phyloP scores from a whole-genome alignment of 2,329 filamentous ascomycete species.

The Lasiodiplodia sp. region DNA sequence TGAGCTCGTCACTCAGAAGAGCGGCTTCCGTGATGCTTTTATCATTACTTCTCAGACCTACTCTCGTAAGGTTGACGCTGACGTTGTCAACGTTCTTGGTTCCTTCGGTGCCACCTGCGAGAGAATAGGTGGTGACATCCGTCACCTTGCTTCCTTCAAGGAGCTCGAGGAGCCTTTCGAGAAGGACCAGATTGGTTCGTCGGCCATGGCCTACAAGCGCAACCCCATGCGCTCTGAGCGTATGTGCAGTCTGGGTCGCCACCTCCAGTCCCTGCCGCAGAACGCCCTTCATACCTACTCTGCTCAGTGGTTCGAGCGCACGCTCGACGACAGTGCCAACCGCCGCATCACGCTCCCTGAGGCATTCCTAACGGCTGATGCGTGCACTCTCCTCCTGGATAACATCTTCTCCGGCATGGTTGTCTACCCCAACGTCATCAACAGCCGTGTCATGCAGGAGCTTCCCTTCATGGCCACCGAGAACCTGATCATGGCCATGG shows the following conservation, averaged over 20 bases:
- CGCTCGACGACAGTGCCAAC: conserved; percentile 78
- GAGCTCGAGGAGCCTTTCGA: conserved; percentile 88
- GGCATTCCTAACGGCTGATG: conserved; percentile 57
- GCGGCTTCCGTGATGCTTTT: conserved; percentile 68
- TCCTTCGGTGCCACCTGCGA: conserved; percentile 81
- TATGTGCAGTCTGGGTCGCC: conserved; percentile 65
- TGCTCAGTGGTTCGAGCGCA: conserved; percentile 79
- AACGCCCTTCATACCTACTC: conserved; percentile 71
- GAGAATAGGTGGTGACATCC: conserved; percentile 76
- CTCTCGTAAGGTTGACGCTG: conserved; percentile 81
- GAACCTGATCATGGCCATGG: conserved; percentile 68
- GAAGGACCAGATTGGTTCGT: conserved; percentile 75
- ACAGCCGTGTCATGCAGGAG: conserved; percentile 72
- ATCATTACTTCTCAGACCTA: conserved; percentile 77
- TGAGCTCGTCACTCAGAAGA: conserved; percentile 69
- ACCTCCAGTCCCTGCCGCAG: conserved; percentile 61
- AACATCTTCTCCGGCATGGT: conserved; percentile 78
- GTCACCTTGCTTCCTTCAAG: conserved; percentile 77
- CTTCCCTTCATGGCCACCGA: conserved; percentile 86
- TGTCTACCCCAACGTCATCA: conserved; percentile 78
- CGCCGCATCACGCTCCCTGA: conserved; percentile 62
- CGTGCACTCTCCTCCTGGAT: conserved; percentile 71
- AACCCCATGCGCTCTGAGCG: conserved; percentile 67
- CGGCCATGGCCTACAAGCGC: conserved; percentile 69
- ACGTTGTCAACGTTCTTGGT: conserved; percentile 80